Conservation (phyloP, 2,329 filamentous ascomycete genomes). For the Chrysosporium keratinophilum region DNA sequence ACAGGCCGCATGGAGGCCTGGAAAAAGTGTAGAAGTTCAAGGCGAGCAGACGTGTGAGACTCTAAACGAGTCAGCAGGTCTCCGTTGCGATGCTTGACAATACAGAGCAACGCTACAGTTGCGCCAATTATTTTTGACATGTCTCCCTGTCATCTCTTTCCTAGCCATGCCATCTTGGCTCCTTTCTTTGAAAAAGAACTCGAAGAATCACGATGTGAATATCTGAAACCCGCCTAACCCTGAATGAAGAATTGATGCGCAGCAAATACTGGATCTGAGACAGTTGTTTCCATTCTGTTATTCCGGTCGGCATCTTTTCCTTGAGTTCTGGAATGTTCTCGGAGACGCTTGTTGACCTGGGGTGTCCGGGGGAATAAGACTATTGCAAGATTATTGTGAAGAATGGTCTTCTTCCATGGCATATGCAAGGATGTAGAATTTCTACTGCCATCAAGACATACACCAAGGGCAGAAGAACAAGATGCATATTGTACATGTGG, state of each 20-base stretch:
- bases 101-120: neutral
- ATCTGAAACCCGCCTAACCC: neutral
- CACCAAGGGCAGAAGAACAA: neutral
- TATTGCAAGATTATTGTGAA: neutral
- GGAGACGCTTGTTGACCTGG: neutral
- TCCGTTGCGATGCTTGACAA: neutral
- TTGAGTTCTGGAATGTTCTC: neutral
- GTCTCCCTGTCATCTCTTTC: too few species aligned
- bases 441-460: neutral
- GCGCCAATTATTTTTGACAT: neutral
- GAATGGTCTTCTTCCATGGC: neutral
- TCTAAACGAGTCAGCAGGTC: neutral
- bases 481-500: neutral
- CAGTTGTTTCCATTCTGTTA: neutral
- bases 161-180: too few species aligned
- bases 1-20: neutral
- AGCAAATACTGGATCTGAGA: neutral
- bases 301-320: neutral
- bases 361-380: neutral
- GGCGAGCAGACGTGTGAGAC: neutral
- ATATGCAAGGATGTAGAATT: neutral
- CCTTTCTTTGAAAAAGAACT: too few species aligned
- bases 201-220: neutral
- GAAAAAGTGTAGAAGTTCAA: neutral
- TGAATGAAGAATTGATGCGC: neutral